Conservation (phyloP, 2,329 filamentous ascomycete species). For the Sarocladium oryzae region DNA sequence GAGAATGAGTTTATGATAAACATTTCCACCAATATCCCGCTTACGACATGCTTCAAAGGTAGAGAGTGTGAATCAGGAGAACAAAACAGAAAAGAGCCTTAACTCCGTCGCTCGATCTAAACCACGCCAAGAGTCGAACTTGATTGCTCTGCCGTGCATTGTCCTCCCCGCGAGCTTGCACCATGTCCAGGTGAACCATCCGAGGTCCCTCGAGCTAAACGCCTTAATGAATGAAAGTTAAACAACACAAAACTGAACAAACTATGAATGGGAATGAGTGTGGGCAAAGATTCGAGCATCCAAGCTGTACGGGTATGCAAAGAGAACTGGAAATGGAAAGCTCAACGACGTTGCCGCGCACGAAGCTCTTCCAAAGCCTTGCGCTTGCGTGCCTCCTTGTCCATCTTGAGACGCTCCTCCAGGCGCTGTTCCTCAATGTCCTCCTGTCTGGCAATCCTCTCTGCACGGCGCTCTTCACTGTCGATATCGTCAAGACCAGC, state of each 20-base stretch:
- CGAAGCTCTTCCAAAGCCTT: conserved; percentile 31
- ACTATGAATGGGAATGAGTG: neutral
- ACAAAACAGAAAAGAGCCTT: too few species aligned
- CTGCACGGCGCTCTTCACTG: conserved; percentile 59
- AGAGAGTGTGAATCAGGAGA: too few species aligned
- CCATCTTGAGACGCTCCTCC: conserved; percentile 53
- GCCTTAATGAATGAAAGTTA: neutral
- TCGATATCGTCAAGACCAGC: conserved; percentile 69
- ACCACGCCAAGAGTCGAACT: neutral
- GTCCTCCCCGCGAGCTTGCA: neutral
- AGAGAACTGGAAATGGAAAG: neutral
- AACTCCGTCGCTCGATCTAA: conserved; percentile 7
- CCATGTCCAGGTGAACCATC: neutral
- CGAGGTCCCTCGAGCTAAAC: neutral
- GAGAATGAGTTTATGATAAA: neutral
- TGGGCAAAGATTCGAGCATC: too few species aligned
- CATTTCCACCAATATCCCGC: neutral
- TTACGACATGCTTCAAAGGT: conserved; percentile 4
- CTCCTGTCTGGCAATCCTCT: conserved; percentile 57
- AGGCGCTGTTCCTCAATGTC: conserved; percentile 59
- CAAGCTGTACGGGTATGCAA: too few species aligned
- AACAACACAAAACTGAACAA: neutral
- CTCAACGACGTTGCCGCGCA: conserved; percentile 20
- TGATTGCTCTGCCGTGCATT: neutral
- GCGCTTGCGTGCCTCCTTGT: conserved; percentile 52